Conservation (phyloP, 2,329 filamentous ascomycete genomes). For the Pseudocercospora macadamiae region DNA sequence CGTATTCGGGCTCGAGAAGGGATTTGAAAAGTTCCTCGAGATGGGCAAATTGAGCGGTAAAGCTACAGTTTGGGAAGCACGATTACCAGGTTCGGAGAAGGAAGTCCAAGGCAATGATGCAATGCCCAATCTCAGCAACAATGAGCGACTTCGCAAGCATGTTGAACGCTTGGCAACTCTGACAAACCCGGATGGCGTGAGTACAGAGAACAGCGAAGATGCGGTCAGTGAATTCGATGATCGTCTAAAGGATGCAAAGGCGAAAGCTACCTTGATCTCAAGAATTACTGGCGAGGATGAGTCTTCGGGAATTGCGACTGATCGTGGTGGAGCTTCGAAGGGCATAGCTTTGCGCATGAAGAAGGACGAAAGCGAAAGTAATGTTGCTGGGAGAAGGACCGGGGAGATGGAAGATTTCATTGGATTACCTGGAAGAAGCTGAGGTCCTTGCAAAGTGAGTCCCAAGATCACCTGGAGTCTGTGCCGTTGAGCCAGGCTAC, state of each 20-base stretch:
- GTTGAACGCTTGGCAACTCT: constrained; percentile 74
- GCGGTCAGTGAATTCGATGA: constrained; percentile 91
- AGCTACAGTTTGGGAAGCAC: constrained; percentile 80
- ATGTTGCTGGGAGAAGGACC: constrained; percentile 30
- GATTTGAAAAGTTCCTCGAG: constrained; percentile 88
- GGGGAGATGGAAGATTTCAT: constrained; percentile 45
- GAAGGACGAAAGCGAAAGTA: constrained; percentile 22
- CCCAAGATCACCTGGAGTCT: neutral
- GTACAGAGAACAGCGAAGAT: constrained; percentile 82
- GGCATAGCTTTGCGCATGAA: constrained; percentile 26
- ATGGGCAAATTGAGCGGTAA: constrained; percentile 78
- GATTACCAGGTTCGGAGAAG: constrained; percentile 48
- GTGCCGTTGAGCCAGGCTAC: no score
- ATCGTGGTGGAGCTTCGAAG: constrained; percentile 9
- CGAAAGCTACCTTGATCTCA: constrained; percentile 84
- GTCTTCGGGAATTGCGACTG: neutral
- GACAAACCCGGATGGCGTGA: constrained; percentile 75
- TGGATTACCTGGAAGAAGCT: constrained; percentile 26
- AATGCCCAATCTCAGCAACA: constrained; percentile 40
- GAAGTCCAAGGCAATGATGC: neutral
- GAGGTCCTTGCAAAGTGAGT: neutral
- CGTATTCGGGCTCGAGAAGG: constrained; percentile 86
- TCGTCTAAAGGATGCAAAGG: constrained; percentile 76
- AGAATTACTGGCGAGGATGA: constrained; percentile 60
- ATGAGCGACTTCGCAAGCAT: constrained; percentile 74